A percentile compares a stretch with the other conserved stretches of the same genome.
These are phyloP conservation scores for Colletotrichum paranaense DNA, from an alignment of 2,329 filamentous ascomycete species.

Conservation along the genomic window DNA sequence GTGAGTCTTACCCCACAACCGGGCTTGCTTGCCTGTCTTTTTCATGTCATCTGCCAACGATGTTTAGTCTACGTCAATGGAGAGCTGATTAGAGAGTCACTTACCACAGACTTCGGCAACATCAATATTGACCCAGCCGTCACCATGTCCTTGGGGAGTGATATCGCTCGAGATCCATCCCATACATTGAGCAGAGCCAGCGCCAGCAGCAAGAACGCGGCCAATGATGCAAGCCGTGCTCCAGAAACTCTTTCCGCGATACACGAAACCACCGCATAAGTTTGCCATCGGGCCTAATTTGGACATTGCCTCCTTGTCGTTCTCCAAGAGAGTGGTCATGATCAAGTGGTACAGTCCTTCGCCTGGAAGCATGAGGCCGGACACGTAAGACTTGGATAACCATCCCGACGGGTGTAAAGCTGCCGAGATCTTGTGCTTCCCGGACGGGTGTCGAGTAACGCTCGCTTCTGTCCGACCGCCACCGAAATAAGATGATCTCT, in stretches of 20 bases:
- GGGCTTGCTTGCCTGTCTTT: conserved; percentile 64
- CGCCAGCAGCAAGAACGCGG: conserved; percentile 71
- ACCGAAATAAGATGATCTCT: conserved; percentile 60
- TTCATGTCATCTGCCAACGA: conserved; percentile 57
- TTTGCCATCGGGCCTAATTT: conserved; percentile 70
- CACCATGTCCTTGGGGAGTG: conserved; percentile 59
- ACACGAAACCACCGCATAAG: conserved; percentile 73
- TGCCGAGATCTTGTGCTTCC: conserved; percentile 66
- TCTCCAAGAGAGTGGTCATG: conserved; percentile 74
- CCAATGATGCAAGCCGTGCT: conserved; percentile 74
- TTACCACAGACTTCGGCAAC: conserved; percentile 64
- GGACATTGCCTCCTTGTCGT: conserved; percentile 69
- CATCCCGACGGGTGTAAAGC: conserved; percentile 70
- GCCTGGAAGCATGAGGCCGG: conserved; percentile 73
- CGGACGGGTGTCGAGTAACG: conserved; percentile 45
- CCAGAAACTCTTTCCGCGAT: conserved; percentile 74
- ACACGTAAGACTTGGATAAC: conserved; percentile 76
- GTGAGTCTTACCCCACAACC: conserved; percentile 69
- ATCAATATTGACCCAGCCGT: conserved; percentile 71
- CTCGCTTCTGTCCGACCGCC: conserved; percentile 38
- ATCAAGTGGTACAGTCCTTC: conserved; percentile 72
- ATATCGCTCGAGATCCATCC: conserved; percentile 75
- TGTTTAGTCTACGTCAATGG: conserved; percentile 21
- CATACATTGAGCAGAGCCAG: conserved; percentile 73
- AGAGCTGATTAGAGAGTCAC: conserved; percentile 33